Evolutionary conservation across 805 yeast genomes (phyloP).

Genomic region (Blastobotrys terrestris): DNA sequence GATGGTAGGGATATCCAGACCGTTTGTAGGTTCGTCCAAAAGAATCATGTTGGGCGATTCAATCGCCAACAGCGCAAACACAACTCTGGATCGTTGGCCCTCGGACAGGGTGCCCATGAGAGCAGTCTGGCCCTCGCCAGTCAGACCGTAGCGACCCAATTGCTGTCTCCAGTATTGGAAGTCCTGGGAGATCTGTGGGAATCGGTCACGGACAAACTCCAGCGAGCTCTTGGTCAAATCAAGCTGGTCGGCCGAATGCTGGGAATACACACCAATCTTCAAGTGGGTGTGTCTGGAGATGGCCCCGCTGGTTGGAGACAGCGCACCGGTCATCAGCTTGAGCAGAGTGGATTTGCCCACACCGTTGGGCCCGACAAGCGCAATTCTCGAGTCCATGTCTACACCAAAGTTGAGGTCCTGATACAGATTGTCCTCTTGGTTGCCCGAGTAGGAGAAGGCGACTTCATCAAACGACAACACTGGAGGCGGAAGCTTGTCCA

Average conservation of each 20-base stretch:
- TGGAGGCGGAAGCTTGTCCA: conserved; percentile 97
- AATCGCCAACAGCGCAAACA: conserved; percentile 89
- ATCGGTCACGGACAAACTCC: conserved; percentile 95
- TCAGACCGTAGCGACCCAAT: conserved; percentile 95
- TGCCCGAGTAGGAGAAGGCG: conserved; percentile 73
- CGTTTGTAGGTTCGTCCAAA: conserved; percentile 99
- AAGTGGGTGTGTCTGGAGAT: conserved; percentile 96
- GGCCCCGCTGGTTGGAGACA: conserved; percentile 87
- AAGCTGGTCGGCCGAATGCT: conserved; percentile 97
- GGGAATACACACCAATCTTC: conserved; percentile 97
- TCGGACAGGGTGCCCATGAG: conserved; percentile 98
- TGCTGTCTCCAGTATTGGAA: conserved; percentile 95
- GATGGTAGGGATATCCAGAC: conserved; percentile 96
- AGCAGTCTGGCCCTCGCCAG: conserved; percentile 98
- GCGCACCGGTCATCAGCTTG: conserved; percentile 93
- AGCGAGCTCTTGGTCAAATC: conserved; percentile 92
- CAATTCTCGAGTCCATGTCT: conserved; percentile 98
- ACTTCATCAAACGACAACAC: conserved; percentile 94
- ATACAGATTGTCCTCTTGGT: conserved; percentile 80
- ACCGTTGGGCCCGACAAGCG: conserved; percentile 98
- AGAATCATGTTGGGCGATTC: conserved; percentile 92
- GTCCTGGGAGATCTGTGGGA: conserved; percentile 86
- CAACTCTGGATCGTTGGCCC: conserved; percentile 99
- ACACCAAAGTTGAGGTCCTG: conserved; percentile 93
- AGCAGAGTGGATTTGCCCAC: conserved; percentile 95